phyloP scores from a whole-genome alignment of 345 rosid species.

The Citropsis articulata region DNA sequence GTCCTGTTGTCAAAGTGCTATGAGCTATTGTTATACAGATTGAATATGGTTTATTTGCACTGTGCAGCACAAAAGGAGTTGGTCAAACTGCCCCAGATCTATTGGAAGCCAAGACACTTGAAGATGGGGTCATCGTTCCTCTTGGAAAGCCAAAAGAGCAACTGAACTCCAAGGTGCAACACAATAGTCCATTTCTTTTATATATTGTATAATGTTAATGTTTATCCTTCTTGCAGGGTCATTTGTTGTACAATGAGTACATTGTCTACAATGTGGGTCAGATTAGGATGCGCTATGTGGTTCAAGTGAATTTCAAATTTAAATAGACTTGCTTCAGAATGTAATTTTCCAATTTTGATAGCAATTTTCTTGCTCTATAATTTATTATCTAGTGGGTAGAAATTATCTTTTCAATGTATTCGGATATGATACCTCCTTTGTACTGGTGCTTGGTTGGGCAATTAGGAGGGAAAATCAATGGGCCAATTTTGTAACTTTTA shows the following conservation, averaged over 20 bases:
- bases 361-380: neutral
- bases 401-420: neutral
- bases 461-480: neutral
- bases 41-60: neutral
- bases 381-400: neutral
- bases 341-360: neutral
- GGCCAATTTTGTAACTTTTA: neutral
- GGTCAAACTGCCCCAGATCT: conserved; percentile 73
- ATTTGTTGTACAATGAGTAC: conserved; percentile 71
- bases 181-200: neutral
- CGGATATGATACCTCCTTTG: neutral
- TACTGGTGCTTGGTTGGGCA: neutral
- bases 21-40: neutral
- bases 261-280: conserved; percentile 82
- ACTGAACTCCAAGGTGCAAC: conserved; percentile 32
- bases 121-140: conserved; percentile 70
- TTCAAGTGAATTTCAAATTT: conserved; percentile 74
- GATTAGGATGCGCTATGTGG: conserved; percentile 72
- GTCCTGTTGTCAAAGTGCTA: neutral
- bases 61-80: conserved; percentile 76
- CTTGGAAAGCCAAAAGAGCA: conserved; percentile 65
- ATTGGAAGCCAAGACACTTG: conserved; percentile 50
- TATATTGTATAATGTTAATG: neutral
- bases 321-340: neutral
- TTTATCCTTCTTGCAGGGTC: conserved; percentile 46